Percentiles rank a stretch among this genome's conserved stretches.
Conservation (phyloP, 345 rosid species). For the Citrus mangshanensis region DNA sequence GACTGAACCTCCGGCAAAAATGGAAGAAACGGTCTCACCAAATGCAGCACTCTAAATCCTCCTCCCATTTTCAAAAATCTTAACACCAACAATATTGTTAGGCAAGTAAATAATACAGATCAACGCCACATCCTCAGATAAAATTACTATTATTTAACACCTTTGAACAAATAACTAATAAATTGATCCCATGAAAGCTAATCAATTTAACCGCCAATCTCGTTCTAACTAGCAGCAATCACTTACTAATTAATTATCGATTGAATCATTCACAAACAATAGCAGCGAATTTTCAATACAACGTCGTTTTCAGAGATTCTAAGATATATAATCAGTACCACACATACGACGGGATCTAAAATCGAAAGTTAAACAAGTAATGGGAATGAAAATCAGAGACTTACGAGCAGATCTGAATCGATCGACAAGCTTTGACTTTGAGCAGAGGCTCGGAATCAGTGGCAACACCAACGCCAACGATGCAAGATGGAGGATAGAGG, state of each 20-base stretch:
- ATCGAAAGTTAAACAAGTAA: not conserved
- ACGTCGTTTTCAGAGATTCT: not conserved
- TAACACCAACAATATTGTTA: not conserved
- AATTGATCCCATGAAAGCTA: too few species aligned
- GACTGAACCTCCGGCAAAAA: slow-evolving; percentile 61
- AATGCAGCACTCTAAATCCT: slow-evolving; percentile 62
- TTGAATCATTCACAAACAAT: not conserved
- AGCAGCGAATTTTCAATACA: not conserved
- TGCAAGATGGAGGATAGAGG: not conserved
- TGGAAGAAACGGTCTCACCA: slow-evolving; percentile 64
- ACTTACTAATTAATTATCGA: not conserved
- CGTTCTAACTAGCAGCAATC: not conserved
- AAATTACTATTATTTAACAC: too few species aligned
- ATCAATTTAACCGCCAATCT: too few species aligned
- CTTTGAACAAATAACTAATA: too few species aligned
- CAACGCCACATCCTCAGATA: not conserved
- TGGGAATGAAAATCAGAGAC: not conserved
- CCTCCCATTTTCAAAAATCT: slow-evolving; percentile 46
- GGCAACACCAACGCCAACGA: too few species aligned
- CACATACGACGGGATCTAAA: not conserved
- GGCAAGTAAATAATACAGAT: not conserved
- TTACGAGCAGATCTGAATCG: not conserved
- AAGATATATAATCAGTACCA: not conserved
- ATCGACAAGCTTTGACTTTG: not conserved
- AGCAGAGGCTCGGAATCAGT: not conserved